phyloP scores from a whole-genome alignment of 139 green algal species.

The Cymbomonas tetramitiformis region DNA sequence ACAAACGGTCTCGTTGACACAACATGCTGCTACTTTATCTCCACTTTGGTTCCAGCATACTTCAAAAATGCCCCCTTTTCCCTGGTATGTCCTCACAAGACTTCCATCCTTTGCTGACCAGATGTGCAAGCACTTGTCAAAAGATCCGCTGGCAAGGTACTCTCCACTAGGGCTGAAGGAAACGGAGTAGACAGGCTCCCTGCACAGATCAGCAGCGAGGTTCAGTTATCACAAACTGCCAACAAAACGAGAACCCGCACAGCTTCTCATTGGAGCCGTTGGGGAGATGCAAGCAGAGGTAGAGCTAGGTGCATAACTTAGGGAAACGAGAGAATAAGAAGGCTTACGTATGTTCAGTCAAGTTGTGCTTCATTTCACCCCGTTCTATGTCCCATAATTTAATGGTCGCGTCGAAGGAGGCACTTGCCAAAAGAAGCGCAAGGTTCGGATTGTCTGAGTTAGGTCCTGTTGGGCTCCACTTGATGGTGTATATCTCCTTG shows the following conservation, averaged over 20 bases:
- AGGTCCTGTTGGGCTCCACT: conserved; percentile 52
- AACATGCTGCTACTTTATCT: conserved; percentile 54
- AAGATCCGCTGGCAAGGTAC: conserved; percentile 52
- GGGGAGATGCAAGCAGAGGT: no score
- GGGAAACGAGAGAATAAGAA: neutral
- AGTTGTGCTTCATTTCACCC: conserved; percentile 40
- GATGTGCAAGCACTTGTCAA: conserved; percentile 59
- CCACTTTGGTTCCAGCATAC: conserved; percentile 64
- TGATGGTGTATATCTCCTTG: conserved; percentile 78
- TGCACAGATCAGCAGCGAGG: no score
- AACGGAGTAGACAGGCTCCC: conserved; percentile 65
- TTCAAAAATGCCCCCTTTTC: conserved; percentile 65
- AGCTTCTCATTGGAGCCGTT: no score
- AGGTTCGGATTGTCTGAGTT: conserved; percentile 43
- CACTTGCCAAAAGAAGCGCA: conserved; percentile 52
- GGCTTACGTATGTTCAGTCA: conserved; percentile 51
- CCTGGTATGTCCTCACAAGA: conserved; percentile 46
- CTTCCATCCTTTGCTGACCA: conserved; percentile 52
- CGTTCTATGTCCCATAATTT: conserved; percentile 69
- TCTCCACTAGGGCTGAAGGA: conserved; percentile 61
- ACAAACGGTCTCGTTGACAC: conserved; percentile 46
- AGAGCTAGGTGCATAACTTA: no score
- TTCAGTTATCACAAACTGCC: no score
- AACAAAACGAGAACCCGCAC: no score
- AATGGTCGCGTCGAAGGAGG: conserved; percentile 68